These are phyloP conservation scores for Penicillium verrucosum DNA, from an alignment of 2,329 filamentous ascomycete genomes.

Conservation along the genomic window DNA sequence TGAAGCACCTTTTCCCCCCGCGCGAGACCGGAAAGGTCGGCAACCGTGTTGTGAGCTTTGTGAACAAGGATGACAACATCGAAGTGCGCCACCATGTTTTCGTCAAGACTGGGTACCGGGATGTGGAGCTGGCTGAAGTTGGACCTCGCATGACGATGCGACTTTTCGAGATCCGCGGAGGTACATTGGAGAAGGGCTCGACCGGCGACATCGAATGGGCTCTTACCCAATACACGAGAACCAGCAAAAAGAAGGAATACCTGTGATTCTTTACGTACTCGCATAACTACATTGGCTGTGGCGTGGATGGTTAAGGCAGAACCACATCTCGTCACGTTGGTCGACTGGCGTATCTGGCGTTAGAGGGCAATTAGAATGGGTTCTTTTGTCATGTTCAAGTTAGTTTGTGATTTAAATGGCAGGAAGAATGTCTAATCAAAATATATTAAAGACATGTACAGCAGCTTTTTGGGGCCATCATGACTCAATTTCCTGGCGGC, in stretches of 20 bases:
- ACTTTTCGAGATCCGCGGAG: slow-evolving; percentile 85
- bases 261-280: slow-evolving; percentile 50
- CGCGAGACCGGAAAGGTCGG: slow-evolving; percentile 81
- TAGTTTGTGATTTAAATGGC: neutral
- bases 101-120: slow-evolving; percentile 85
- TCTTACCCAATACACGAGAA: slow-evolving; percentile 90
- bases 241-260: slow-evolving; percentile 92
- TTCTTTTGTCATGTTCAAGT: slow-evolving; percentile 22
- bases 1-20: slow-evolving; percentile 93
- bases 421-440: neutral
- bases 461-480: neutral
- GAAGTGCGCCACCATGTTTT: slow-evolving; percentile 94
- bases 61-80: slow-evolving; percentile 82
- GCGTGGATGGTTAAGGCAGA: slow-evolving; percentile 18
- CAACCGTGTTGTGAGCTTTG: slow-evolving; percentile 86
- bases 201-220: slow-evolving; percentile 97
- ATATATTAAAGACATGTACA: neutral
- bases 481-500: neutral
- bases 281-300: slow-evolving; percentile 17
- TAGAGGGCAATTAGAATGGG: slow-evolving; percentile 21
- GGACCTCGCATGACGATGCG: slow-evolving; percentile 97
- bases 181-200: slow-evolving; percentile 83
- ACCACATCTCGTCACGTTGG: slow-evolving; percentile 14
- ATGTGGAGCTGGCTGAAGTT: slow-evolving; percentile 83
- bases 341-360: slow-evolving; percentile 33